Percentiles rank a stretch among this genome's conserved stretches.
Conservation (phyloP, 2,329 filamentous ascomycete genomes). For the Trematosphaeria pertusa region DNA sequence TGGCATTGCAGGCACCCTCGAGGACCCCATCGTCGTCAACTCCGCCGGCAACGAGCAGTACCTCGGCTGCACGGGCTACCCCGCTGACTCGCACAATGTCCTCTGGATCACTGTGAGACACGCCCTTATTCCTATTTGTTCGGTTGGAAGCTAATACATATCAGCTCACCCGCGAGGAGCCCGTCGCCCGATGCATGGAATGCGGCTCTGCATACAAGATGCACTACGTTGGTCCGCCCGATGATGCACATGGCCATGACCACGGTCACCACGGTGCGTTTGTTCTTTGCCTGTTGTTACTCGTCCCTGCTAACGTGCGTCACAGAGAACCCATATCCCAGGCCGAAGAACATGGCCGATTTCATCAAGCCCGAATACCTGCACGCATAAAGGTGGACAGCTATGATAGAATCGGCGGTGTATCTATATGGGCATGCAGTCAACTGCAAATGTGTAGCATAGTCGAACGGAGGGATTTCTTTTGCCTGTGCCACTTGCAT, state of each 20-base stretch:
- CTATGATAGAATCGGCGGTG: slow-evolving; percentile 26
- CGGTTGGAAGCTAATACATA: slow-evolving; percentile 8
- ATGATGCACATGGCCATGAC: slow-evolving; percentile 71
- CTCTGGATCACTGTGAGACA: slow-evolving; percentile 84
- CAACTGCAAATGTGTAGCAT: slow-evolving; percentile 40
- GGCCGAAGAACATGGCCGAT: slow-evolving; percentile 93
- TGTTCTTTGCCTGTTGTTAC: background rate
- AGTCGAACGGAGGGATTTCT: slow-evolving; percentile 33
- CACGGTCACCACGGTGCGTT: slow-evolving; percentile 50
- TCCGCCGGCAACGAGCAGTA: slow-evolving; percentile 97
- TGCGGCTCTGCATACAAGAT: slow-evolving; percentile 98
- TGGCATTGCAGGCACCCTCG: slow-evolving; percentile 72
- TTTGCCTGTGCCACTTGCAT: slow-evolving; percentile 20
- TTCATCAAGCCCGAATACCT: slow-evolving; percentile 94
- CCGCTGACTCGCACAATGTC: slow-evolving; percentile 88
- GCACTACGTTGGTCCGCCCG: slow-evolving; percentile 88
- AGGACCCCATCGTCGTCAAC: slow-evolving; percentile 85
- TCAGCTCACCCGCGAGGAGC: slow-evolving; percentile 85
- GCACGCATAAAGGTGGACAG: slow-evolving; percentile 58
- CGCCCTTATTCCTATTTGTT: background rate
- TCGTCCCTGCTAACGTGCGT: slow-evolving; percentile 5
- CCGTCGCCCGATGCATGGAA: slow-evolving; percentile 93
- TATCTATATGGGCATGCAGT: slow-evolving; percentile 35
- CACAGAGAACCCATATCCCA: slow-evolving; percentile 62
- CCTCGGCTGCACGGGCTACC: slow-evolving; percentile 92